These are phyloP conservation scores for Irpex sp. DNA, from an alignment of 1,284 basidiomycete species.

Conservation along the genomic window DNA sequence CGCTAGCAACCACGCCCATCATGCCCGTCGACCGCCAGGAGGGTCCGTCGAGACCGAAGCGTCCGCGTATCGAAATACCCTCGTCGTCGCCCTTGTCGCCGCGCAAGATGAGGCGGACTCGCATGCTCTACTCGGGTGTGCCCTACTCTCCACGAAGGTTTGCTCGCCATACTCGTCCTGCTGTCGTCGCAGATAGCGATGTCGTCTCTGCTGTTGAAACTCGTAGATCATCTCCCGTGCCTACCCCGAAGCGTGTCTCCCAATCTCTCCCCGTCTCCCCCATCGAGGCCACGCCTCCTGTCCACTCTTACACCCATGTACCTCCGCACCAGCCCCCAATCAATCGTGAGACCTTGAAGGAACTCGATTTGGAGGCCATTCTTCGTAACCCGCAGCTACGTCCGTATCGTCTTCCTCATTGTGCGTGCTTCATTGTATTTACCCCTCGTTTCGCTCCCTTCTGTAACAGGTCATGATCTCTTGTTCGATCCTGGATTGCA, in stretches of 20 bases:
- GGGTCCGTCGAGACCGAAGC: slow-evolving; percentile 31
- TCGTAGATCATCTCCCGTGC: slow-evolving; percentile 25
- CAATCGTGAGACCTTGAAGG: slow-evolving; percentile 79
- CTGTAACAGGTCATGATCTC: slow-evolving; percentile 77
- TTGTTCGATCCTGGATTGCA: slow-evolving; percentile 81
- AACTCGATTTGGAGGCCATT: slow-evolving; percentile 84
- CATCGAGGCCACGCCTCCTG: slow-evolving; percentile 34
- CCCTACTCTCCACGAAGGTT: slow-evolving; percentile 17
- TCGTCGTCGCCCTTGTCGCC: slow-evolving; percentile 18
- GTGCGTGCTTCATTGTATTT: slow-evolving; percentile 9
- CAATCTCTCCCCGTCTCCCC: slow-evolving; percentile 31
- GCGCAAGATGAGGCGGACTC: slow-evolving; percentile 22
- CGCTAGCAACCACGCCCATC: slow-evolving; percentile 20
- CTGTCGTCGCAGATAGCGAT: slow-evolving; percentile 49
- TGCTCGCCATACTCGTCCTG: slow-evolving; percentile 32
- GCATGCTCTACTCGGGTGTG: slow-evolving; percentile 15
- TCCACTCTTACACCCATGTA: slow-evolving; percentile 51
- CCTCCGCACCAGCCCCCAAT: slow-evolving; percentile 76
- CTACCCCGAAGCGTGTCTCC: slow-evolving; percentile 12
- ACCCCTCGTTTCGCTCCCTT: slow-evolving; percentile 7
- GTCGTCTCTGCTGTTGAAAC: slow-evolving; percentile 44
- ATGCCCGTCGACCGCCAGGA: slow-evolving; percentile 19
- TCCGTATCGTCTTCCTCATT: slow-evolving; percentile 26
- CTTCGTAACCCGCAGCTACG: slow-evolving; percentile 87
- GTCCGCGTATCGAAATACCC: slow-evolving; percentile 33